Percentiles rank a stretch among this genome's conserved stretches.
Conservation (phyloP, 805 yeast species). For the Candida hungchunana region DNA sequence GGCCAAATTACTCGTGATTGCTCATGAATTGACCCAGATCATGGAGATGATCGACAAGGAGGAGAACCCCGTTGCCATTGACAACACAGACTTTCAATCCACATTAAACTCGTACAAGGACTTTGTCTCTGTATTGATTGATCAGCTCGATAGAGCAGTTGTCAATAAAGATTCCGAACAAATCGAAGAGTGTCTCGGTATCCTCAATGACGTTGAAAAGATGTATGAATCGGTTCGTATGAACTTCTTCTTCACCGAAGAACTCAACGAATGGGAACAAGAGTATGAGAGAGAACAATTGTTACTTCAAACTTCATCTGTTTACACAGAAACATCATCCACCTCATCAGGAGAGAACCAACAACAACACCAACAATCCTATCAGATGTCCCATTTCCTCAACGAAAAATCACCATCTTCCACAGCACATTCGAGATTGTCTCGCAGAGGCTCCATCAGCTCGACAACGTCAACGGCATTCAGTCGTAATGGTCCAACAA, state of each 20-base stretch:
- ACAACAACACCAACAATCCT: constrained; percentile 1
- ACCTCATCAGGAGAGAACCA: constrained; percentile 9
- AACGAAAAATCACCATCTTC: constrained; percentile 7
- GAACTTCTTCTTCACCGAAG: constrained; percentile 31
- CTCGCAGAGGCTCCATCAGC: constrained; percentile 20
- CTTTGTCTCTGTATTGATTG: constrained; percentile 54
- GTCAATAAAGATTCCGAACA: constrained; percentile 49
- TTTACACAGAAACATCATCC: constrained; percentile 6
- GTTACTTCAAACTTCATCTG: constrained; percentile 5
- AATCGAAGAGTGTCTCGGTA: constrained; percentile 62
- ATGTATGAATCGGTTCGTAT: constrained; percentile 60
- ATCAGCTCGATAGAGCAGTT: constrained; percentile 54
- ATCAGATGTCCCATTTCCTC: constrained; percentile 13
- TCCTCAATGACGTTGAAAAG: constrained; percentile 65
- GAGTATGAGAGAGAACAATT: constrained; percentile 15
- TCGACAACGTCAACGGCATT: constrained; percentile 27
- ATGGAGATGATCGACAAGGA: constrained; percentile 26
- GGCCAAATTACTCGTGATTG: constrained; percentile 60
- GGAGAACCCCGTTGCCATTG: constrained; percentile 20
- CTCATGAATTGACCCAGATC: constrained; percentile 50
- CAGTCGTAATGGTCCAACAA: constrained; percentile 39
- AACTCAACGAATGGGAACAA: constrained; percentile 23
- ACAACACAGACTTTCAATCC: constrained; percentile 33
- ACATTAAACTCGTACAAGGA: constrained; percentile 49
- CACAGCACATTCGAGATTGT: constrained; percentile 2